Conservation (phyloP, 345 rosid species). For the Anastatica hierochuntica region DNA sequence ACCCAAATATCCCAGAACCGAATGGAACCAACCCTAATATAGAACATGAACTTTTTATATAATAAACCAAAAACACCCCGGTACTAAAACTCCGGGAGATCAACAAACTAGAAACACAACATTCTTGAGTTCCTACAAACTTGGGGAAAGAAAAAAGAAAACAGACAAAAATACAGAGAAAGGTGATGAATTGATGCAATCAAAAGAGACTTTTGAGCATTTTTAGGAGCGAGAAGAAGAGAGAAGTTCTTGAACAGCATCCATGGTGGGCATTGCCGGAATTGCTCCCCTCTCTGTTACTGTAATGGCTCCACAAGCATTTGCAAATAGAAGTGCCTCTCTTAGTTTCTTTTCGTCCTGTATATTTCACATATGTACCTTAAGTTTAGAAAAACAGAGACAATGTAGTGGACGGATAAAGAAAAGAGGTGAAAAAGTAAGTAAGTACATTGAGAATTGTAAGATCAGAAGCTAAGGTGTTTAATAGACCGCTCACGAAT, state of each 20-base stretch:
- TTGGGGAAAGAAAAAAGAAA: neutral
- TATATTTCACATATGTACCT: neutral
- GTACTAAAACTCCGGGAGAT: conserved; percentile 16
- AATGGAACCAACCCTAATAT: no score
- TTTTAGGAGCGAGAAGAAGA: conserved; percentile 8
- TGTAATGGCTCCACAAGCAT: conserved; percentile 78
- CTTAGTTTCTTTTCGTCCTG: conserved; percentile 79
- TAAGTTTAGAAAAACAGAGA: neutral
- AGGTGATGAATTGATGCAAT: neutral
- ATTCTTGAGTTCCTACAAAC: conserved; percentile 19
- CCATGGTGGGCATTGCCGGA: conserved; percentile 75
- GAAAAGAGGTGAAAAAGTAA: neutral
- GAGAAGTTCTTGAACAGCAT: conserved; percentile 49
- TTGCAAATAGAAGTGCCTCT: conserved; percentile 68
- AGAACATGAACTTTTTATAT: neutral
- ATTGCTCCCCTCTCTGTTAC: conserved; percentile 94
- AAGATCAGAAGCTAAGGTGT: conserved; percentile 49
- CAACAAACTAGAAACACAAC: conserved; percentile 23
- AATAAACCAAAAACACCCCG: neutral
- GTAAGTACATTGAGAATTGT: conserved; percentile 34
- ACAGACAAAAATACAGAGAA: neutral
- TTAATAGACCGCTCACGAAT: conserved; percentile 58
- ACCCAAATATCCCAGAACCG: no score
- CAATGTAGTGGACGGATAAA: no score
- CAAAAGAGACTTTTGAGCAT: conserved; percentile 2